These are phyloP conservation scores for Corchorus olitorius DNA, from an alignment of 345 rosid genomes.

Conservation along the genomic window DNA sequence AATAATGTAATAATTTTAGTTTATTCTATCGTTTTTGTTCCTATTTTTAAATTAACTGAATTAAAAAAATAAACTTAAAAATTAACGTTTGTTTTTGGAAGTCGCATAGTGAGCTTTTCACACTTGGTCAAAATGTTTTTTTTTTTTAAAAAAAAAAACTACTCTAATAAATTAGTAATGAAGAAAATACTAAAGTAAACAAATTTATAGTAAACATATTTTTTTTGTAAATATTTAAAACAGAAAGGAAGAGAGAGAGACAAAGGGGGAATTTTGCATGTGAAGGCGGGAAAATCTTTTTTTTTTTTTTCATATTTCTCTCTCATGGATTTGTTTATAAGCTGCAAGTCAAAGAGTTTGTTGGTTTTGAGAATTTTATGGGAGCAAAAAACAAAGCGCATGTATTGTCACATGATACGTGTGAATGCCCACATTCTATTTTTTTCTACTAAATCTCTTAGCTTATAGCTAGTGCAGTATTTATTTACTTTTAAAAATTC, in stretches of 20 bases:
- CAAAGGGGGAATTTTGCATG: conserved; percentile 34
- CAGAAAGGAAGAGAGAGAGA: neutral
- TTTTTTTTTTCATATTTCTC: neutral
- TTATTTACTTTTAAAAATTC: neutral
- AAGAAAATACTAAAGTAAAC: too few species aligned
- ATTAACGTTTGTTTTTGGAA: conserved; percentile 5
- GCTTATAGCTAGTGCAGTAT: too few species aligned
- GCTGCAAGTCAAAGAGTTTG: conserved; percentile 73
- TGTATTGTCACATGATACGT: conserved; percentile 26
- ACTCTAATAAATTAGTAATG: too few species aligned
- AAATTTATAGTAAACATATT: neutral
- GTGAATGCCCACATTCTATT: conserved; percentile 30
- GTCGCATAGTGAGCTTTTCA: neutral
- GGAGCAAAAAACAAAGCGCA: conserved; percentile 32
- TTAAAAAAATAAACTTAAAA: neutral
- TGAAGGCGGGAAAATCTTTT: conserved; percentile 47
- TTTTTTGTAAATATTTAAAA: too few species aligned
- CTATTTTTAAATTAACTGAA: neutral
- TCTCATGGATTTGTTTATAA: neutral
- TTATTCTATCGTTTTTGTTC: neutral
- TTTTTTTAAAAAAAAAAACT: too few species aligned
- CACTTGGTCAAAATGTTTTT: neutral
- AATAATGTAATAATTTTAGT: too few species aligned
- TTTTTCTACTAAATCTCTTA: neutral
- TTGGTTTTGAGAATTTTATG: conserved; percentile 41